phyloP scores from a whole-genome alignment of 1,284 basidiomycete species.

The Pulveroboletus sp. region DNA sequence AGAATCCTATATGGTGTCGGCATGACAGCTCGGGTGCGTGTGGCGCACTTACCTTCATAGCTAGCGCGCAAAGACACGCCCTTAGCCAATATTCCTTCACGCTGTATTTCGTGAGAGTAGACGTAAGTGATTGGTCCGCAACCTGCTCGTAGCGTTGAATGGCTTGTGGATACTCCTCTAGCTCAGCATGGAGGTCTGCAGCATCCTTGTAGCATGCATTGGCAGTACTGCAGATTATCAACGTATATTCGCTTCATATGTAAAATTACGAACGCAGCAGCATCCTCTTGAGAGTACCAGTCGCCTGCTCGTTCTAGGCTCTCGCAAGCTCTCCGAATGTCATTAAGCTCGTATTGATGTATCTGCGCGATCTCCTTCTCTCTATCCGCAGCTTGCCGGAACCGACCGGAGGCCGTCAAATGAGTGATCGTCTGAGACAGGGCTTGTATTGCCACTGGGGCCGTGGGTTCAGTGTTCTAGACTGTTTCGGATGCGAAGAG shows the following conservation, averaged over 20 bases:
- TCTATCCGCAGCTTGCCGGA: slow-evolving; percentile 96
- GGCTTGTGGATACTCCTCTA: slow-evolving; percentile 84
- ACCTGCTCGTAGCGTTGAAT: slow-evolving; percentile 91
- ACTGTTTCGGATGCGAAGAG: not conserved
- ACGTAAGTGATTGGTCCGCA: slow-evolving; percentile 82
- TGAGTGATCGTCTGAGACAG: slow-evolving; percentile 84
- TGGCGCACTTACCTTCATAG: slow-evolving; percentile 69
- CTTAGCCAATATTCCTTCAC: slow-evolving; percentile 98
- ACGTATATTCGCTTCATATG: not conserved
- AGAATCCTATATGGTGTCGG: slow-evolving; percentile 61
- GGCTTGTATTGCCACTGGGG: slow-evolving; percentile 87
- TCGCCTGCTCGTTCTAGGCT: slow-evolving; percentile 93
- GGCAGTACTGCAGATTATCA: slow-evolving; percentile 68
- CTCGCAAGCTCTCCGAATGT: slow-evolving; percentile 83
- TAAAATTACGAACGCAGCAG: slow-evolving; percentile 69
- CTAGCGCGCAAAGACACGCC: slow-evolving; percentile 86
- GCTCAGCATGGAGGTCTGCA: slow-evolving; percentile 90
- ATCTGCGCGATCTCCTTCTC: slow-evolving; percentile 97
- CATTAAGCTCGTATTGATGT: slow-evolving; percentile 76
- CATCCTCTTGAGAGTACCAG: slow-evolving; percentile 97
- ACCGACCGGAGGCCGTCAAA: slow-evolving; percentile 84
- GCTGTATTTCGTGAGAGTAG: slow-evolving; percentile 93
- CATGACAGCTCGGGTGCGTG: not conserved
- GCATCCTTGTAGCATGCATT: slow-evolving; percentile 96
- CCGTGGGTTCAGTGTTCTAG: slow-evolving; percentile 18